Conservation (phyloP, 352 stramenopile species). For the Globisporangium nodosum region DNA sequence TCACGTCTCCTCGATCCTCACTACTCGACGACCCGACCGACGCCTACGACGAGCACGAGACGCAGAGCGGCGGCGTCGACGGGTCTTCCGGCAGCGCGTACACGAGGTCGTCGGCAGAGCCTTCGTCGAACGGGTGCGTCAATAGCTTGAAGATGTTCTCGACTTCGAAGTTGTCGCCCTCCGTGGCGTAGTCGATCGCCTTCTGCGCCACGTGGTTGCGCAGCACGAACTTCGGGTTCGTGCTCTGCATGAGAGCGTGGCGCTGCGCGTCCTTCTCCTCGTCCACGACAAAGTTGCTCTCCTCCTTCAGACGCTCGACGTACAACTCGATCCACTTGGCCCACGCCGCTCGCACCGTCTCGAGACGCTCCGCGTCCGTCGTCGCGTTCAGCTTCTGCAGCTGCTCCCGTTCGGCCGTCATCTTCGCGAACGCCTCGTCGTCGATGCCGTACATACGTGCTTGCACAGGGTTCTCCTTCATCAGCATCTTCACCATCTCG, state of each 20-base stretch:
- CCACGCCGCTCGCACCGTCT: constrained; percentile 44
- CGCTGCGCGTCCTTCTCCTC: constrained; percentile 29
- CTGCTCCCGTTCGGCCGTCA: constrained; percentile 42
- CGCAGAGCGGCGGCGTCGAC: constrained; percentile 44
- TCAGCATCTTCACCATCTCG: constrained; percentile 54
- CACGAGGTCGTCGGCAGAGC: constrained; percentile 26
- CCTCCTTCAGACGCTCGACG: constrained; percentile 32
- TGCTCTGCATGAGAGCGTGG: constrained; percentile 37
- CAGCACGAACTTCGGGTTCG: constrained; percentile 83
- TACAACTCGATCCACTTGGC: constrained; percentile 55
- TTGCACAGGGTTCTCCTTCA: constrained; percentile 52
- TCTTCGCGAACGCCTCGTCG: constrained; percentile 42
- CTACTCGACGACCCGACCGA: background rate
- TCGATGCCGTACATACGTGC: constrained; percentile 75
- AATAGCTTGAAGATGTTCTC: constrained; percentile 69
- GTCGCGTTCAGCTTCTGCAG: constrained; percentile 33
- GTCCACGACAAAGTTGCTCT: constrained; percentile 31
- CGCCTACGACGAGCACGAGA: constrained; percentile 81
- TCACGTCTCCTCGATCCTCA: background rate
- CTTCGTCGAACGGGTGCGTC: constrained; percentile 63
- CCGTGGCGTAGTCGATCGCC: constrained; percentile 75
- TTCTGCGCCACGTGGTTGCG: constrained; percentile 88
- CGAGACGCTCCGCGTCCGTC: constrained; percentile 43
- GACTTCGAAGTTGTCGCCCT: constrained; percentile 60
- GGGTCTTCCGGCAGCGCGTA: constrained; percentile 53